Evolutionary conservation across 140 eudicot species (phyloP).

Genomic region (Oenanthe javanica): DNA sequence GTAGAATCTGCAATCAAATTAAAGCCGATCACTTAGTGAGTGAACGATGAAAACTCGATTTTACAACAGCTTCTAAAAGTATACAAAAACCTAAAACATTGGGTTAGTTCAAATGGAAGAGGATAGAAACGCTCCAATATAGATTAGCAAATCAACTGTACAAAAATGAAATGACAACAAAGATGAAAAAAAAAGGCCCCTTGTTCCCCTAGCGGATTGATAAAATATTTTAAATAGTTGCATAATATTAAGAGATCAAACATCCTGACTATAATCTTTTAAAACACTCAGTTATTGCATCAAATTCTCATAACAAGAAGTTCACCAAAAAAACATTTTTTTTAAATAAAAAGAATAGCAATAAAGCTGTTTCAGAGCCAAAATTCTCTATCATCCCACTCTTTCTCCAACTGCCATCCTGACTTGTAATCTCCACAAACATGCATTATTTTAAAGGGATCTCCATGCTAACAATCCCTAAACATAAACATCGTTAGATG

Average conservation of each 20-base stretch:
- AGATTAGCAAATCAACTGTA: neutral
- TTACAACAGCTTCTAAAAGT: neutral
- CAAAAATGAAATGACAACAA: neutral
- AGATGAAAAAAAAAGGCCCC: neutral
- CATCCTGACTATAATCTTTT: neutral
- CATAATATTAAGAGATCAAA: neutral
- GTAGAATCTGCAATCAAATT: neutral
- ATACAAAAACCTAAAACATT: too few species aligned
- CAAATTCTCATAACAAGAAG: neutral
- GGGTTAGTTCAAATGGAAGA: too few species aligned
- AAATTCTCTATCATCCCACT: neutral
- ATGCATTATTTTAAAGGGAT: neutral
- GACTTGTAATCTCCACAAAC: neutral
- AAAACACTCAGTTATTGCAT: neutral
- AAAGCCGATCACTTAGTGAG: neutral
- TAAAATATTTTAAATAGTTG: neutral
- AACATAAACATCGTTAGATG: neutral
- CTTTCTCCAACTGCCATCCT: neutral
- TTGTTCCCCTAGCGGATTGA: neutral
- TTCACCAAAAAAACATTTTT: neutral
- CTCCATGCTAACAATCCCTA: neutral
- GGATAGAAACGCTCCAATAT: neutral
- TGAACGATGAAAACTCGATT: neutral
- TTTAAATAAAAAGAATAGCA: neutral
- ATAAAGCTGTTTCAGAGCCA: neutral